phyloP scores from a whole-genome alignment of 176 grass and related monocot species.

The Melocanna baccifera region DNA sequence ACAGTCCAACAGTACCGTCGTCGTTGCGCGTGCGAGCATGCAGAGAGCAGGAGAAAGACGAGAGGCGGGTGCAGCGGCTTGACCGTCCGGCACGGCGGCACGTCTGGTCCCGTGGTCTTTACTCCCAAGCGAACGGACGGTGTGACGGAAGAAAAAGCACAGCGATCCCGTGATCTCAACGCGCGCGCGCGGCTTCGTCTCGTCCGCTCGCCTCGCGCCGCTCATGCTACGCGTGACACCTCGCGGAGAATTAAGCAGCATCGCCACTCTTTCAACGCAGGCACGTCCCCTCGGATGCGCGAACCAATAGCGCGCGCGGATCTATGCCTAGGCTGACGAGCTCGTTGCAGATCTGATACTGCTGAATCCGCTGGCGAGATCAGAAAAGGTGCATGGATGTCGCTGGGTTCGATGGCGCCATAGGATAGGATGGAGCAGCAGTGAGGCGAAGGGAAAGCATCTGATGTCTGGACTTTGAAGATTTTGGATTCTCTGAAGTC shows the following conservation, averaged over 20 bases:
- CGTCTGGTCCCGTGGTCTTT: background rate
- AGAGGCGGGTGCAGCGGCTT: background rate
- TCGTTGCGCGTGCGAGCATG: background rate
- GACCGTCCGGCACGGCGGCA: background rate
- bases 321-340: conserved; percentile 18
- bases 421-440: background rate
- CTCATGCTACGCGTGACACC: background rate
- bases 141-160: background rate
- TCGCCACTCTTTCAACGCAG: background rate
- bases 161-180: conserved; percentile 13
- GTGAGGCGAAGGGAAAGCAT: background rate
- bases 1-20: background rate
- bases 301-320: background rate
- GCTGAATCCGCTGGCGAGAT: conserved; percentile 5
- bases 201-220: background rate
- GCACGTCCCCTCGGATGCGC: background rate
- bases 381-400: conserved; percentile 1
- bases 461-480: conserved; percentile 18
- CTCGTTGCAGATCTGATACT: conserved; percentile 16
- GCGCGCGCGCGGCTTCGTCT: background rate
- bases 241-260: background rate
- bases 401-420: background rate
- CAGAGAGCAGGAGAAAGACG: background rate
- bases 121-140: background rate
- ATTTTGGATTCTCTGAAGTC: too few relatives aligned